Conservation (phyloP, 805 yeast genomes). For the Torulaspora quercuum region DNA sequence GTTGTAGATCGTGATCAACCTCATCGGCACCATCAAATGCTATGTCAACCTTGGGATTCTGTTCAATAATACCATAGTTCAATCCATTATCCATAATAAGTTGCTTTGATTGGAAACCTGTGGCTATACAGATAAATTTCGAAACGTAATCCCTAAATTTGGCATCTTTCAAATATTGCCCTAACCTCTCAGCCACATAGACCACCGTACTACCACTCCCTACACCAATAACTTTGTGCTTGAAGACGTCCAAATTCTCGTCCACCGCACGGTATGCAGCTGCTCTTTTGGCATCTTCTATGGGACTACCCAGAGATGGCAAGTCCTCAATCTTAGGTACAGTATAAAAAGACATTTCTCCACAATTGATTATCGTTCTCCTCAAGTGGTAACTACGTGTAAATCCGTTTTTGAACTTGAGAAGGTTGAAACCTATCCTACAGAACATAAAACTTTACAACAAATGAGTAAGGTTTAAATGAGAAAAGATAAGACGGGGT, state of each 20-base stretch:
- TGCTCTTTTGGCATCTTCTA: slow-evolving; percentile 80
- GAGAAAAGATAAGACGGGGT: too few relatives aligned
- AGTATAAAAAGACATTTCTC: slow-evolving; percentile 7
- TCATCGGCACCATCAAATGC: slow-evolving; percentile 99
- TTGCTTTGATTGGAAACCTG: slow-evolving; percentile 93
- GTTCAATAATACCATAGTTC: slow-evolving; percentile 75
- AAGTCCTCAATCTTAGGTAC: slow-evolving; percentile 26
- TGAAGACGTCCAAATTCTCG: slow-evolving; percentile 50
- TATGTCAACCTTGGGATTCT: slow-evolving; percentile 75
- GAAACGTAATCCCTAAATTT: slow-evolving; percentile 36
- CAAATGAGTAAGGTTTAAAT: too few relatives aligned
- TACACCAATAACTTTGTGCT: slow-evolving; percentile 77
- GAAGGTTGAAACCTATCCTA: neutral
- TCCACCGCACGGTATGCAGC: slow-evolving; percentile 95
- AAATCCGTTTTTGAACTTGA: neutral
- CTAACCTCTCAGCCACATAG: slow-evolving; percentile 93
- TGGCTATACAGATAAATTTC: slow-evolving; percentile 78
- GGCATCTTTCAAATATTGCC: slow-evolving; percentile 43
- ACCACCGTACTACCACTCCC: slow-evolving; percentile 98
- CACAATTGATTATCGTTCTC: neutral
- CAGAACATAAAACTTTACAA: too few relatives aligned
- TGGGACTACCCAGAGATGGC: slow-evolving; percentile 37
- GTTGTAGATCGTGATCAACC: slow-evolving; percentile 73
- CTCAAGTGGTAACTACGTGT: neutral
- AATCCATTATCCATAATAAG: slow-evolving; percentile 80